Conservation (phyloP, 1,284 basidiomycete species). For the Microbotryum intermedium region DNA sequence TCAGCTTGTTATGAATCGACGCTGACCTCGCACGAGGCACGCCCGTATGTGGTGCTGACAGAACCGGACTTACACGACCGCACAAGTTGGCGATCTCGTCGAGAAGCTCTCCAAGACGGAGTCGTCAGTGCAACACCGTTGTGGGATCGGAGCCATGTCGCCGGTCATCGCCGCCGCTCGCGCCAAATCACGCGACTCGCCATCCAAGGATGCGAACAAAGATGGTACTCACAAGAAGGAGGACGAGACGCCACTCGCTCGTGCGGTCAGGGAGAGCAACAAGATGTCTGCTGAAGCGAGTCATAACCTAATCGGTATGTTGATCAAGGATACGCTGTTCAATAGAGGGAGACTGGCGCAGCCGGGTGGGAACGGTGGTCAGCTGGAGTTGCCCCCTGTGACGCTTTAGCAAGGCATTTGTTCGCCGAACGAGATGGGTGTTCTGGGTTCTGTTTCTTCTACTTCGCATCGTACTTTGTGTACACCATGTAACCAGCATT, state of each 20-base stretch:
- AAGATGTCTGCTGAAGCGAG: conserved; percentile 22
- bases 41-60: conserved; percentile 38
- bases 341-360: conserved; percentile 2
- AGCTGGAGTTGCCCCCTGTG: no score
- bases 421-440: no score
- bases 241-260: conserved; percentile 20
- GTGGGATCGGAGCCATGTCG: conserved; percentile 21
- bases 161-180: conserved; percentile 25
- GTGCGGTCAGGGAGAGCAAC: conserved; percentile 25
- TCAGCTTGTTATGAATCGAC: not conserved
- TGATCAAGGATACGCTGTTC: conserved; percentile 30
- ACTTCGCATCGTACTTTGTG: no score
- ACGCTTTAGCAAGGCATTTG: no score
- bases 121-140: conserved; percentile 26
- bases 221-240: not conserved
- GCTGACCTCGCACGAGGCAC: not conserved
- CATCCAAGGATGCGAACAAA: not conserved
- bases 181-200: conserved; percentile 5
- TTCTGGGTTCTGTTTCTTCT: no score
- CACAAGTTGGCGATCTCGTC: conserved; percentile 77
- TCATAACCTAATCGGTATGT: conserved; percentile 23
- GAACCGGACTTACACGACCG: conserved; percentile 86
- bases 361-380: no score
- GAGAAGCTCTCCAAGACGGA: conserved; percentile 57
- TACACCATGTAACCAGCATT: no score